A percentile compares a stretch with the other conserved stretches of the same genome.
Conservation (phyloP, 2,329 filamentous ascomycete species). For the Sporothrix schenckii region DNA sequence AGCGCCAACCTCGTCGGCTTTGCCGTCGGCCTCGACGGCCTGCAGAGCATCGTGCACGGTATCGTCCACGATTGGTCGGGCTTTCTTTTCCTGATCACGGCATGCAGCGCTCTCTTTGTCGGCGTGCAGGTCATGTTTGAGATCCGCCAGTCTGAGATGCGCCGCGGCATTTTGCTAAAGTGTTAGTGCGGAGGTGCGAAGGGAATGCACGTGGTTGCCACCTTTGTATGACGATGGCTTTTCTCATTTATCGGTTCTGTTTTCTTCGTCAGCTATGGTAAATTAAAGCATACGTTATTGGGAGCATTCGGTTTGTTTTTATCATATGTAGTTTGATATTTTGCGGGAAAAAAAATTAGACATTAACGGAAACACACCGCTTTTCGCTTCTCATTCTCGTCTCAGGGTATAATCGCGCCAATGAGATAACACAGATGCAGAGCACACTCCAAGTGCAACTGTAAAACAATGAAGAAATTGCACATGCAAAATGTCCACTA, state of each 20-base stretch:
- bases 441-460: not conserved
- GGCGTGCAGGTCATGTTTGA: conserved; percentile 97
- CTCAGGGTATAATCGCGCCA: not conserved
- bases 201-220: not conserved
- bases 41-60: conserved; percentile 73
- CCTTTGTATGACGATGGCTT: not conserved
- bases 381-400: not conserved
- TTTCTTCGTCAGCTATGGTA: too few species aligned
- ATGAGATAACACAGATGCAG: not conserved
- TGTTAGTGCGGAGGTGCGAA: conserved; percentile 50
- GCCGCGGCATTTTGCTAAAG: conserved; percentile 79
- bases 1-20: conserved; percentile 92
- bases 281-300: not conserved
- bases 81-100: conserved; percentile 69
- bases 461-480: not conserved
- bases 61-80: conserved; percentile 76
- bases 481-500: not conserved
- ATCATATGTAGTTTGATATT: not conserved
- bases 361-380: not conserved
- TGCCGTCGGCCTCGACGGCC: conserved; percentile 84
- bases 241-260: too few species aligned
- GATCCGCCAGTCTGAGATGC: conserved; percentile 79
- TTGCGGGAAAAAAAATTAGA: not conserved
- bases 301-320: not conserved
- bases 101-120: conserved; percentile 76